phyloP scores from a whole-genome alignment of 2,329 filamentous ascomycete species.

The Aspergillus latus region DNA sequence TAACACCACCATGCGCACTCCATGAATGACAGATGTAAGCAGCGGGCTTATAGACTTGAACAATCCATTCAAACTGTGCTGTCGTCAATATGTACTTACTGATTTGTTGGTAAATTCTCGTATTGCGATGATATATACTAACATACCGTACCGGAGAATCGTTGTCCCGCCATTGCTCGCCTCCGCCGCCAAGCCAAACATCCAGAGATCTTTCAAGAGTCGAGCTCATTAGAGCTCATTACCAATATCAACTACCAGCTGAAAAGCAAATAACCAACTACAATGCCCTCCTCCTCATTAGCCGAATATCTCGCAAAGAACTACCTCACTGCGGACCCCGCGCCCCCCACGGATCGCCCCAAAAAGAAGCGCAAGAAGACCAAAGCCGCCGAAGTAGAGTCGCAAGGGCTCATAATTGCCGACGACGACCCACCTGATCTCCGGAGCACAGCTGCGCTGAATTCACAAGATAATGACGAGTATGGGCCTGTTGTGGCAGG shows the following conservation, averaged over 20 bases:
- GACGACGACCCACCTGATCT: conserved; percentile 43
- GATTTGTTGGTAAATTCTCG: too few species aligned
- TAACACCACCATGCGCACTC: too few species aligned
- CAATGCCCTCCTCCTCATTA: conserved; percentile 58
- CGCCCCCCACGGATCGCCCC: conserved; percentile 42
- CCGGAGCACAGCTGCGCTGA: conserved; percentile 28
- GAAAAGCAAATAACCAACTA: neutral
- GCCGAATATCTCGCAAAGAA: conserved; percentile 86
- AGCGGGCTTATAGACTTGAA: too few species aligned
- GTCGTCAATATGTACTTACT: too few species aligned
- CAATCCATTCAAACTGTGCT: neutral
- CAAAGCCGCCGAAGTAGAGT: conserved; percentile 45
- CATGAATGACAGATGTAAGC: too few species aligned
- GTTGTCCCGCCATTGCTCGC: too few species aligned
- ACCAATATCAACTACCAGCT: too few species aligned
- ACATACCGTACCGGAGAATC: too few species aligned
- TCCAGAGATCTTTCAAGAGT: too few species aligned
- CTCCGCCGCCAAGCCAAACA: neutral
- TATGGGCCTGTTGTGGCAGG: conserved; percentile 35
- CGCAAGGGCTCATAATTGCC: conserved; percentile 40
- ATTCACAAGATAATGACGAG: conserved; percentile 34
- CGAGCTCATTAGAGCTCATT: neutral
- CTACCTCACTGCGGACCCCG: conserved; percentile 71
- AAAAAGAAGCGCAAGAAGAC: conserved; percentile 60
- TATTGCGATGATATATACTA: too few species aligned